Base-by-base conservation (phyloP, 2,329 filamentous ascomycete genomes). In the Ploettnerulaceae sp. region DNA sequence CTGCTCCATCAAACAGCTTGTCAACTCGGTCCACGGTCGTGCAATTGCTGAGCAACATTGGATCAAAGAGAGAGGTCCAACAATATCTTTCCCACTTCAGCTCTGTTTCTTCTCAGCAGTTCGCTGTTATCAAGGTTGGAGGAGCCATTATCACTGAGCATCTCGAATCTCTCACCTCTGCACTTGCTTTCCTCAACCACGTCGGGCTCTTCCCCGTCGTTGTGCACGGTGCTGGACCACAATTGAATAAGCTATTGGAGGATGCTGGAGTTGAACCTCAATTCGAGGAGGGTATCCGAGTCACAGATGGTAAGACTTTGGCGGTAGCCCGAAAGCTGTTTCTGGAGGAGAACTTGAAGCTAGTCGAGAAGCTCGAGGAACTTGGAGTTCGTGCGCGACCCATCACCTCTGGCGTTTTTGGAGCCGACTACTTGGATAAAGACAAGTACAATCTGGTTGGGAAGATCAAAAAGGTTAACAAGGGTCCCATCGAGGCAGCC, bases 61-160 rank as follows among this genome's bases (percentile, higher is more conserved):
- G 89, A 53, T 95, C 89, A 54, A 95, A 94, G 77, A 78, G 91
- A 52, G 91, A 98, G 72, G 89, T 94, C 54, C 88, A 96, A 73
- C 91, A 97, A 69, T 97, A 97, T 69, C 82, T 97, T 49, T 93
- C 90, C 57, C 89, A 97, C 67, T 98, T 98, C 75, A 93, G 86
- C 58, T 95, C 90, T 25, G 90, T 96, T 52, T 93, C 89, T 34
- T 95, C 89, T 26, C 90, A 97, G 72, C 89, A 95, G 65, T 98
- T 97, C 67, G 91, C 90, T 57, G 91, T 98, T 38, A 95, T 98
- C 70, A 98, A 98, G 74, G 91, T 97, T 46, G 93, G 91, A 52
- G 93, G 91, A 53, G 93, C 91, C 54, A 96, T 97, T 62, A 78
- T 98, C 61, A 95, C 89, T 51, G 90, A 97, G 65, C 86, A 96